phyloP scores from a whole-genome alignment of 2,329 filamentous ascomycete species.

The Pyrenophora tritici-repentis region DNA sequence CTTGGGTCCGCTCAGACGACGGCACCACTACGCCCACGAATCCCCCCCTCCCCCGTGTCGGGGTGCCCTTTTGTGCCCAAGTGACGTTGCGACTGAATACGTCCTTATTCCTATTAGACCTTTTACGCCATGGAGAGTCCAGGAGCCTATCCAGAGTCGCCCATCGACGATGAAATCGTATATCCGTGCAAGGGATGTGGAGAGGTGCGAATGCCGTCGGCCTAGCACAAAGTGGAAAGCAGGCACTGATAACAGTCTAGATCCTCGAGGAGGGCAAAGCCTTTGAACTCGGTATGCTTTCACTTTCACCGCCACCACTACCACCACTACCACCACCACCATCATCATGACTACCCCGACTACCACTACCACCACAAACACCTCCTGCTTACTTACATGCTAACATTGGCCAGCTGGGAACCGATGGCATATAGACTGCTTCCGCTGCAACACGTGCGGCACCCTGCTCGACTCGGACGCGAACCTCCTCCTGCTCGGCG shows the following conservation, averaged over 20 bases:
- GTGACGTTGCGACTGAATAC: constrained; percentile 3
- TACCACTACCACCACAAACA: not conserved
- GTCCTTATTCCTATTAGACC: not conserved
- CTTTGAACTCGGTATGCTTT: constrained; percentile 83
- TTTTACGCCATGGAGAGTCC: constrained; percentile 58
- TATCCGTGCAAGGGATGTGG: constrained; percentile 69
- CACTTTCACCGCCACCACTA: not conserved
- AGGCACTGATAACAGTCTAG: constrained; percentile 55
- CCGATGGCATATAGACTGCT: constrained; percentile 98
- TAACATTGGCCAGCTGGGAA: constrained; percentile 72
- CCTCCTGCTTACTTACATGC: constrained; percentile 10
- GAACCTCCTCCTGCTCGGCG: constrained; percentile 93
- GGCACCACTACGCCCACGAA: constrained; percentile 3
- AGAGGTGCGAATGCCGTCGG: constrained; percentile 35
- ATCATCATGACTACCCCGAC: too few species aligned
- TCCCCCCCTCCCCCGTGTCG: not conserved
- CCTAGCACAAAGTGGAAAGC: not conserved
- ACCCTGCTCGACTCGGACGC: constrained; percentile 97
- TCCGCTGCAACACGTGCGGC: constrained; percentile 93
- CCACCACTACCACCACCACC: not conserved
- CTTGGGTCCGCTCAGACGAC: constrained; percentile 9
- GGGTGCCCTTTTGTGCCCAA: constrained; percentile 1
- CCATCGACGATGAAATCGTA: constrained; percentile 55
- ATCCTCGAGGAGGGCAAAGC: constrained; percentile 98
- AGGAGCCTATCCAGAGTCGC: constrained; percentile 59